Evolutionary conservation across 371 early-diverging fungal genomes (phyloP).

Genomic region (Gilbertella persicaria): DNA sequence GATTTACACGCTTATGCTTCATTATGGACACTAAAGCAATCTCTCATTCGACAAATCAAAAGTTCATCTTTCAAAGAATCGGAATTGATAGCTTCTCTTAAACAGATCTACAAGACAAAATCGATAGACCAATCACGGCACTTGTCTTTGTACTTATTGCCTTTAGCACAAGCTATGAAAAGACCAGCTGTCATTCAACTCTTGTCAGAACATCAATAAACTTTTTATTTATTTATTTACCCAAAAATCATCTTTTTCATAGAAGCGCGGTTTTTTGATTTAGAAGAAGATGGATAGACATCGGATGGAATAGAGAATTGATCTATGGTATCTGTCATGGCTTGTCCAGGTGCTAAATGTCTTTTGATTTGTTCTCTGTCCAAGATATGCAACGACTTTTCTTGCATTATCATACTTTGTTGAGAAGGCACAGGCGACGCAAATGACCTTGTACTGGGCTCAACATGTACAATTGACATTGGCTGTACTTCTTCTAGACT

Average conservation of each 20-base stretch:
- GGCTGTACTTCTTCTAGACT: background rate
- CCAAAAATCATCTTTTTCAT: conserved; percentile 13
- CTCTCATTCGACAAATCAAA: conserved; percentile 1
- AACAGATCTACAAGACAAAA: conserved; percentile 1
- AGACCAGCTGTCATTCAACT: background rate
- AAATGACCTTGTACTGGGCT: background rate
- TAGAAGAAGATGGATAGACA: conserved; percentile 2
- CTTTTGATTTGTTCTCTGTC: conserved; percentile 23
- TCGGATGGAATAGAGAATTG: conserved; percentile 24
- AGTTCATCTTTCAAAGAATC: conserved; percentile 8
- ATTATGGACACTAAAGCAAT: conserved; percentile 3
- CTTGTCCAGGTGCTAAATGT: conserved; percentile 27
- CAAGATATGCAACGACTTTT: conserved; percentile 9
- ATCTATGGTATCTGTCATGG: conserved; percentile 7
- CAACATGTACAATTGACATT: background rate
- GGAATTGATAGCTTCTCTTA: background rate
- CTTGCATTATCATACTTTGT: background rate
- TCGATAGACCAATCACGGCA: conserved; percentile 13
- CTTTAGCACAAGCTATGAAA: conserved; percentile 17
- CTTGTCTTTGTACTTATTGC: conserved; percentile 14
- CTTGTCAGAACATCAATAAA: background rate
- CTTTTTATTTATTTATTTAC: background rate
- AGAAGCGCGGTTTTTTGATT: conserved; percentile 1
- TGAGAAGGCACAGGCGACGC: conserved; percentile 6
- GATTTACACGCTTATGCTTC: background rate